Evolutionary conservation across 169 alveolate species (phyloP), one percentile per base, ranked within the genome.

Genomic region (Perkinsus marinus): DNA sequence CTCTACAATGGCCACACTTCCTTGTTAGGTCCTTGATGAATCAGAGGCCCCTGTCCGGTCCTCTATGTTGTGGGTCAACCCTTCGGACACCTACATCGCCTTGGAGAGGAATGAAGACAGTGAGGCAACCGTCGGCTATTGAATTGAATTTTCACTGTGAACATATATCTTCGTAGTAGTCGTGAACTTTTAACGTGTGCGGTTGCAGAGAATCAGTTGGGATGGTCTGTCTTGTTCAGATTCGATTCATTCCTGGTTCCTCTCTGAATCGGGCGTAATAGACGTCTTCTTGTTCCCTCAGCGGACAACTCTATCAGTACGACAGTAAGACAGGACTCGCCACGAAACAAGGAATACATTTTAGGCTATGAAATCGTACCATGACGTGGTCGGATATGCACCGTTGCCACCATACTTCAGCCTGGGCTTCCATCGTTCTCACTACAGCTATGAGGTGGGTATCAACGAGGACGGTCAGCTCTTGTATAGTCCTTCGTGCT

Each of bases 381-480:
- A n/a, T 30, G 43, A 79, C 16, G 46, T 94, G 0, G 95, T 97
- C n/a, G 99, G 99, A 0, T 90, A 95, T 91, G 94, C 98, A 17
- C 91, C 93, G 16, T 89, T 97, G 93, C 97, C 98, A 6, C 97
- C 97, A 0, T 91, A 94, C 43, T 95, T 95, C 94, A 94, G 97
- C 39, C 91, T 97, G 19, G 98, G 98, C 5, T 96, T 96, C 94
- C 98, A 97, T 90, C 98, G 97, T 93, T 96, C 98, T 91, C 93
- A 97, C 91, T 97, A 98, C 97, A 96, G 95, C 93, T 96, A 96
- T 92, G 94, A 57, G 79, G 79, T 57, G 5, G 34, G 79, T 10
- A 41, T 13, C 5, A 2, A 57, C 79, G 26, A 2, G 0, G 22
- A 13, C 79, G 5, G 7, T 26, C 37, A 13, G 7, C 79, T 16